These are phyloP conservation scores for Vitis hybrid DNA, from an alignment of 177 flowering plant species.

Conservation along the genomic window DNA sequence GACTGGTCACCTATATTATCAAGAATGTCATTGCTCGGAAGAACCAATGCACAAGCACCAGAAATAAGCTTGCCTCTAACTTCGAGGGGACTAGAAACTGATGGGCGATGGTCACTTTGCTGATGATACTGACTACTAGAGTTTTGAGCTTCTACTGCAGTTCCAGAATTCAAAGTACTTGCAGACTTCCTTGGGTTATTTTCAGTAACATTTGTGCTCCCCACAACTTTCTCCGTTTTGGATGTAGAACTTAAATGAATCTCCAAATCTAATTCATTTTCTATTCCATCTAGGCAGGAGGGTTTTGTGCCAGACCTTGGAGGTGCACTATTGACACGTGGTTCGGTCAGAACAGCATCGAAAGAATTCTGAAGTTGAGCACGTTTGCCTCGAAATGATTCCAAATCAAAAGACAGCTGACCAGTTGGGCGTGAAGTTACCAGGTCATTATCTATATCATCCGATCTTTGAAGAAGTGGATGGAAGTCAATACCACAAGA, in stretches of 20 bases:
- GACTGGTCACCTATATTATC: conserved; percentile 48
- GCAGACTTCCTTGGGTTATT: conserved; percentile 10
- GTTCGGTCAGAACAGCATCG: conserved; percentile 13
- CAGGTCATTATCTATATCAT: conserved; percentile 28
- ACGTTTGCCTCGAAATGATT: conserved; percentile 26
- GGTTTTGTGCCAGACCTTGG: conserved; percentile 12
- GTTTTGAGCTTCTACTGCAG: conserved; percentile 6
- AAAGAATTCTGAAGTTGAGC: conserved; percentile 19
- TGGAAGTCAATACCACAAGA: conserved; percentile 68
- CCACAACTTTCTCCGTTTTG: conserved; percentile 27
- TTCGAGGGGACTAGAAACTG: not conserved
- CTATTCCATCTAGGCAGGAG: conserved; percentile 28
- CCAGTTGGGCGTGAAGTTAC: conserved; percentile 16
- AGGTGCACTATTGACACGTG: conserved; percentile 14
- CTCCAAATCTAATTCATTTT: conserved; percentile 69
- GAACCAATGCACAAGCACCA: conserved; percentile 17
- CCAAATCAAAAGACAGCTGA: conserved; percentile 14
- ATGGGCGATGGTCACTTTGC: conserved; percentile 1
- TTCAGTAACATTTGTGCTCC: conserved; percentile 20
- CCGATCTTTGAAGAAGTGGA: conserved; percentile 73
- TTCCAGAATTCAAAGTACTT: conserved; percentile 12
- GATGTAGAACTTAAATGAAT: conserved; percentile 65
- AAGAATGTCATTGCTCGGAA: conserved; percentile 16
- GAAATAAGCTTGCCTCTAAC: conserved; percentile 12
- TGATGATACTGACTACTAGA: not conserved